These are phyloP conservation scores for barley (Hordeum vulgare) DNA, from an alignment of 176 grass and related monocot genomes.

Conservation along the genomic window MorexV3_pseudomolecules_assembly NC_058522.1:359775153-359775652, in stretches of 20 bases:
- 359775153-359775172: background rate
- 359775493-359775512: no score
- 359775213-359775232: background rate
- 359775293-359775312: no score
- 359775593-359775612: background rate
- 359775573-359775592: background rate
- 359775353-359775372: no score
- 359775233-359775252: background rate
- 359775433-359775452: no score
- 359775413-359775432: background rate
- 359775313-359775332: no score
- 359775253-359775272: no score
- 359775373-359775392: no score
- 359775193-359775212: background rate
- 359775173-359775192: background rate
- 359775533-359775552: background rate
- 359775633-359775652: background rate
- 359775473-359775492: no score
- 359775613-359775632: background rate
- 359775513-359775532: no score
- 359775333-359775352: no score
- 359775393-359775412: background rate
- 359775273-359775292: no score
- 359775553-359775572: background rate
- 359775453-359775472: no score